Base-by-base conservation (phyloP, 2,329 filamentous ascomycete species). In the Elsinoe fawcettii region DNA sequence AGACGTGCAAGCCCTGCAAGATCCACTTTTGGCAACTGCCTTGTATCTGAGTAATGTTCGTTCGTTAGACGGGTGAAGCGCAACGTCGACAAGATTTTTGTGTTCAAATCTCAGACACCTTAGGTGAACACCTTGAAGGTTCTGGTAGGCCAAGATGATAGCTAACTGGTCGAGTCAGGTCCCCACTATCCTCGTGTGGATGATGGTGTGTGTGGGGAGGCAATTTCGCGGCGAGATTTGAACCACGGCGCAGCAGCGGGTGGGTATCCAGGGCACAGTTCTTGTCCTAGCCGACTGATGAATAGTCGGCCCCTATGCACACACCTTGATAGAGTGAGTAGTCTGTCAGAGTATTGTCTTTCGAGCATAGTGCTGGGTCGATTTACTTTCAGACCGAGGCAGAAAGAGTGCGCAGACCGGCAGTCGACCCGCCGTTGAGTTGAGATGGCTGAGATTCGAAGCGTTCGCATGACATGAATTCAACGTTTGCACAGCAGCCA, bases 181-280 rank as follows among this genome's bases (percentile, higher is more conserved):
- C 9, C 18, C 16, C 18, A 23, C 9, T 9, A 14, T 14, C 41
- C 41, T 12, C 41, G 8, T 43, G 8, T 30, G 46, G 46, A 20
- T 47, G 44, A 12, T n/a, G 44, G n/a, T n/a, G 44, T 51, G 49
- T 53, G 49, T 18, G 49, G 49, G 18, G 49, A 25, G 27, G 18
- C 32, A 53, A 53, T 53, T 53, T 37, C 30, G 18, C 49, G 32
- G 49, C 32, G 49, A n/a, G 46, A 37, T 12, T 30, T 34, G 12
- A 53, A 53, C 49, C 49, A 53, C 49, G 49, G 46, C 25, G 46
- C 46, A 18, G 30, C 16, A 32, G 25, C 25, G 49, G 49, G 30
- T 30, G 16, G 16, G 34, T 3, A n/a, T 30, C 16, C 37, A 53
- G 32, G 49, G 46, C 46, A 32, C 25, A 18, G 5, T 34, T 34